A percentile compares a stretch with the other conserved stretches of the same genome.
Conservation (phyloP, 2,329 filamentous ascomycete genomes). For the Beauveria scarabaeidicola region DNA sequence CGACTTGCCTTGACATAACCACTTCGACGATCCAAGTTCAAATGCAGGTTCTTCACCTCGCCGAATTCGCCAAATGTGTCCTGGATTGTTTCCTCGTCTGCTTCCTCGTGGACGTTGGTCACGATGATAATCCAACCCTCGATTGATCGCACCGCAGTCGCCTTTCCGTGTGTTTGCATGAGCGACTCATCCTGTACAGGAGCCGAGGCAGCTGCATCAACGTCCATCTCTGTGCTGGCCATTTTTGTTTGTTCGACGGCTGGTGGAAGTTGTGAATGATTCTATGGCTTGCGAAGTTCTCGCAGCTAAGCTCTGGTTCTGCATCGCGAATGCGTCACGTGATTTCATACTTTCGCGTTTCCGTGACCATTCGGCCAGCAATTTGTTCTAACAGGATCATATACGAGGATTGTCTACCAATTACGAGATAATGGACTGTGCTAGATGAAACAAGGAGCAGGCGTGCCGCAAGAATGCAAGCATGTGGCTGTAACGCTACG, state of each 20-base stretch:
- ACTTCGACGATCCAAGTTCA: conserved; percentile 74
- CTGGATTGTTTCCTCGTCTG: conserved; percentile 72
- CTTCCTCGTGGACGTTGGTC: conserved; percentile 82
- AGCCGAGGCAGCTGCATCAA: conserved; percentile 35
- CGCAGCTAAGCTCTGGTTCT: not conserved
- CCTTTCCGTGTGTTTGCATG: conserved; percentile 64
- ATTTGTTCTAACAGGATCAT: no score
- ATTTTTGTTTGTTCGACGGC: conserved; percentile 24
- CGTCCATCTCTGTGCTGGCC: conserved; percentile 52
- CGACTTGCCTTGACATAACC: conserved; percentile 74
- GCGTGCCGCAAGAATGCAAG: not conserved
- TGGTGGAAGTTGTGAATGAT: not conserved
- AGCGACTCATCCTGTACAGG: conserved; percentile 47
- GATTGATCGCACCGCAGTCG: conserved; percentile 75
- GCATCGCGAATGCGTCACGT: not conserved
- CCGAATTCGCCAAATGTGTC: conserved; percentile 78
- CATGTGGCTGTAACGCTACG: not conserved
- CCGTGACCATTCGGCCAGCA: no score
- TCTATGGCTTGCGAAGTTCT: not conserved
- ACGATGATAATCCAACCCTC: conserved; percentile 86
- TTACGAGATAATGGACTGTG: no score
- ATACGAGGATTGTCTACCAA: no score
- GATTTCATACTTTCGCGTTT: not conserved
- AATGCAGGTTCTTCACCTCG: conserved; percentile 78
- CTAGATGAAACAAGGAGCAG: no score